Evolutionary conservation across 208 protist species (phyloP), one percentile per base, ranked within the genome.

Genomic region (Acanthamoeba healyi): DNA sequence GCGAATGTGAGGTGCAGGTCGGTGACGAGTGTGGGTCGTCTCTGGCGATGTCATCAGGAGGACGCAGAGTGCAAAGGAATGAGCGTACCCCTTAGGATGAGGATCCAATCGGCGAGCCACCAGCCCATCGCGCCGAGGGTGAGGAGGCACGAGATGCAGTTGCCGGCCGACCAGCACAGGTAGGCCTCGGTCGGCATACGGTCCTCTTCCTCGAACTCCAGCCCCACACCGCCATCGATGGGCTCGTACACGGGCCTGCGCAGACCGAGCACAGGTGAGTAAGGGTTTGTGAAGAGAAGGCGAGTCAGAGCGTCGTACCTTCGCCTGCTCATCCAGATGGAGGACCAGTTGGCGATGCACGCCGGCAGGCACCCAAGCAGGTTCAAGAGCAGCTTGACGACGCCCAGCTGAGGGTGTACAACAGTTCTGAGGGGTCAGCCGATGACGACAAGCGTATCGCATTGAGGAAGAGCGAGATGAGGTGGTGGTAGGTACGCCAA

Each of bases 61-160:
- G n/a, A n/a, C n/a, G n/a, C n/a, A n/a, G n/a, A n/a, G n/a, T n/a
- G n/a, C n/a, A n/a, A n/a, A n/a, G n/a, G n/a, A n/a, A n/a, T n/a
- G n/a, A n/a, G n/a, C n/a, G 58, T 26, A 74, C 67, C 67, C n/a
- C 44, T 77, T 0, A 77, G 34, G 12, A 77, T 77, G 36, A 77
- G 29, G 3, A 77, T 77, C 67, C 67, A 77, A 36, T 77, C 67
- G 67, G 67, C n/a, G 36, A 77, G 67, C 29, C 67, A 77, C 67
- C 67, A 77, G 36, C 17, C 67, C 0, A 77, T 1, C 14, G 36
- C 7, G 32, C 36, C 67, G 12, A 77, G 67, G 38, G 29, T 7
- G 15, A 77, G 7, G 67, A 2, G 22, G 38, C n/a, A 77, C 36
- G 67, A 44, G 67, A 42, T 2, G 67, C 67, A 77, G 19, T 44